Percentiles rank a stretch among this genome's conserved stretches.
Evolutionary conservation across 2,329 filamentous ascomycete species (phyloP).

Genomic region (Piedraia hortae): DNA sequence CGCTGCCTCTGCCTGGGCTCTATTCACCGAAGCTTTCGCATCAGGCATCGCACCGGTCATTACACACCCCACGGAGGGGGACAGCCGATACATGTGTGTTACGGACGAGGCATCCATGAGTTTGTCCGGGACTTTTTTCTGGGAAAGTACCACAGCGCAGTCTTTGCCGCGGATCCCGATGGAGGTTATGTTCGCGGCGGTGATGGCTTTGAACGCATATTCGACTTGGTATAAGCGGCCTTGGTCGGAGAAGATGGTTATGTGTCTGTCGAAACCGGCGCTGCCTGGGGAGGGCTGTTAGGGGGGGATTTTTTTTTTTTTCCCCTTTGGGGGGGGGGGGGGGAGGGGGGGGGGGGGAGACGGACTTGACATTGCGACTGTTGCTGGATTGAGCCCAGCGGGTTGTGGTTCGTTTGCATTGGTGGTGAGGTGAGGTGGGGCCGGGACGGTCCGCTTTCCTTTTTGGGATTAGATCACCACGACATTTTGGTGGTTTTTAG

Average conservation of each 20-base stretch:
- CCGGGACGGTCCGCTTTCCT: too few relatives aligned
- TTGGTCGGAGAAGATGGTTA: conserved; percentile 98
- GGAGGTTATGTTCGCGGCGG: conserved; percentile 95
- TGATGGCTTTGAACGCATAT: conserved; percentile 99
- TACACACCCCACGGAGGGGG: conserved; percentile 84
- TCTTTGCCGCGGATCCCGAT: conserved; percentile 88
- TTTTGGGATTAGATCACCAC: too few relatives aligned
- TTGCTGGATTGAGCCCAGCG: too few relatives aligned
- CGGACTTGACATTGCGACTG: too few relatives aligned
- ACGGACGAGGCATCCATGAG: conserved; percentile 93
- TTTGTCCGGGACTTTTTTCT: conserved; percentile 99
- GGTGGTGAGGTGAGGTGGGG: too few relatives aligned
- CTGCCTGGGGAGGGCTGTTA: conserved; percentile 41
- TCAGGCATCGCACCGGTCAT: conserved; percentile 98
- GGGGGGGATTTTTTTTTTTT: too few relatives aligned
- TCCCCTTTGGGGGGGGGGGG: too few relatives aligned
- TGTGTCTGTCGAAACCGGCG: conserved; percentile 91
- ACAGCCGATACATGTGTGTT: conserved; percentile 91
- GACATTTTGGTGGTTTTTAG: not conserved
- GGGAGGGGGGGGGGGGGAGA: too few relatives aligned
- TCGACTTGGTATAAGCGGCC: conserved; percentile 98
- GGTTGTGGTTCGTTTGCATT: too few relatives aligned
- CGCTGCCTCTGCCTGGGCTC: conserved; percentile 81
- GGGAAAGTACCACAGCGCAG: conserved; percentile 87
- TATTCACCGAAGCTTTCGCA: conserved; percentile 72